These are phyloP conservation scores for Alternaria sp. DNA, from an alignment of 2,329 filamentous ascomycete species.

Conservation along the genomic window DNA sequence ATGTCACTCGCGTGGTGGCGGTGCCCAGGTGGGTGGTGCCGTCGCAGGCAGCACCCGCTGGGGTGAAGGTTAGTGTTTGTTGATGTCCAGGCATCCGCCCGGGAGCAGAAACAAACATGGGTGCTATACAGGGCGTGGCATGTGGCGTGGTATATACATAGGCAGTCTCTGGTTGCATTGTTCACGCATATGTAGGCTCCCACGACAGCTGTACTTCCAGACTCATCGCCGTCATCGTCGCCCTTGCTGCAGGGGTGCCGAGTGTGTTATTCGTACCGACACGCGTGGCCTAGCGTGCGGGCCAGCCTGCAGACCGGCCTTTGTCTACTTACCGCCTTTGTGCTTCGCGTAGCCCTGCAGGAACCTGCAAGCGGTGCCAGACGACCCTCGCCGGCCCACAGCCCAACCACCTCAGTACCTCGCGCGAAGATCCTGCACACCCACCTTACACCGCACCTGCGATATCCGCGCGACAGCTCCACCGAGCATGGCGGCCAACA, in stretches of 20 bases:
- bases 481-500: constrained; percentile 37
- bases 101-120: neutral
- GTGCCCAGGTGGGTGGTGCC: neutral
- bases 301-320: constrained; percentile 7
- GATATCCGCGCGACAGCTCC: constrained; percentile 18
- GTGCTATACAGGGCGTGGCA: neutral
- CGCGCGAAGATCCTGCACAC: constrained; percentile 14
- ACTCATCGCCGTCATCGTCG: neutral
- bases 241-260: neutral
- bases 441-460: constrained; percentile 23
- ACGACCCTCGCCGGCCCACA: constrained; percentile 10
- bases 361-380: constrained; percentile 6
- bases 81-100: constrained; percentile 11
- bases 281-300: constrained; percentile 8
- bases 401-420: constrained; percentile 7
- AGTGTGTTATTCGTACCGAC: neutral
- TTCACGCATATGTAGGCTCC: neutral
- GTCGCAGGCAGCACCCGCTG: constrained; percentile 2
- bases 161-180: neutral
- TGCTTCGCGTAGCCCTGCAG: constrained; percentile 10
- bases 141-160: neutral
- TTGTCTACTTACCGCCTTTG: constrained; percentile 8
- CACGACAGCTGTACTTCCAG: neutral
- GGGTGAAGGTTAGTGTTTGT: constrained; percentile 4
- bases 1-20: neutral